phyloP scores from a whole-genome alignment of 1,284 basidiomycete genomes.

The Phenoliferia sp. region DNA sequence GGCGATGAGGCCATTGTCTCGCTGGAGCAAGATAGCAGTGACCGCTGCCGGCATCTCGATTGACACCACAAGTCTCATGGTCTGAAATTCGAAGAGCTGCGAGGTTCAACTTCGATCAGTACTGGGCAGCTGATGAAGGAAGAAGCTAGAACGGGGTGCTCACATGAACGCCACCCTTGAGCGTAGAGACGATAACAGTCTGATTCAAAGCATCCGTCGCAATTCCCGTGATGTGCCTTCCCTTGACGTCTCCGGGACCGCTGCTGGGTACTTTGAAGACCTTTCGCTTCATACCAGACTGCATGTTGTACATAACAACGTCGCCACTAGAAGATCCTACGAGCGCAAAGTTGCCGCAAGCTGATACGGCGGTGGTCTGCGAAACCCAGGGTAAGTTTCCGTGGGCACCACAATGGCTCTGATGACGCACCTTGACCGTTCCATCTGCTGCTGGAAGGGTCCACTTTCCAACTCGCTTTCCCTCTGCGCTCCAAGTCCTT shows the following conservation, averaged over 20 bases:
- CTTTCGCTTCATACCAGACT: conserved; percentile 83
- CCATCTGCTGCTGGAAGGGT: conserved; percentile 51
- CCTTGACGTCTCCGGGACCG: conserved; percentile 43
- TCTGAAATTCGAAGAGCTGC: conserved; percentile 95
- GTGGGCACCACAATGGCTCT: not conserved
- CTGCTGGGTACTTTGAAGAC: conserved; percentile 52
- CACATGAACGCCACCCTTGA: conserved; percentile 83
- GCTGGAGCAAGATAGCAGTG: conserved; percentile 69
- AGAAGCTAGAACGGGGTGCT: conserved; percentile 39
- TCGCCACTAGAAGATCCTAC: conserved; percentile 69
- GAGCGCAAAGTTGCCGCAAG: conserved; percentile 94
- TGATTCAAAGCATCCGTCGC: conserved; percentile 82
- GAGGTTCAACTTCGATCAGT: not conserved
- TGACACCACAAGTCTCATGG: conserved; percentile 64
- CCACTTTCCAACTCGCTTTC: conserved; percentile 71
- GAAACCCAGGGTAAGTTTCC: not conserved
- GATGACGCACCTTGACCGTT: conserved; percentile 40
- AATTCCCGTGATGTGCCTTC: conserved; percentile 65
- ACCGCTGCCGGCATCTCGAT: conserved; percentile 64
- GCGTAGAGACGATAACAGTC: conserved; percentile 71
- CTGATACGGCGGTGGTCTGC: conserved; percentile 81
- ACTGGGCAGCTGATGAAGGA: not conserved
- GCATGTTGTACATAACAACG: conserved; percentile 90
- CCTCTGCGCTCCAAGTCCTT: conserved; percentile 78
- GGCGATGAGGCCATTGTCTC: conserved; percentile 81